Percentiles rank a stretch among this genome's conserved stretches.
Evolutionary conservation across 345 rosid genomes (phyloP).

Genomic region (Brassica incana): DNA sequence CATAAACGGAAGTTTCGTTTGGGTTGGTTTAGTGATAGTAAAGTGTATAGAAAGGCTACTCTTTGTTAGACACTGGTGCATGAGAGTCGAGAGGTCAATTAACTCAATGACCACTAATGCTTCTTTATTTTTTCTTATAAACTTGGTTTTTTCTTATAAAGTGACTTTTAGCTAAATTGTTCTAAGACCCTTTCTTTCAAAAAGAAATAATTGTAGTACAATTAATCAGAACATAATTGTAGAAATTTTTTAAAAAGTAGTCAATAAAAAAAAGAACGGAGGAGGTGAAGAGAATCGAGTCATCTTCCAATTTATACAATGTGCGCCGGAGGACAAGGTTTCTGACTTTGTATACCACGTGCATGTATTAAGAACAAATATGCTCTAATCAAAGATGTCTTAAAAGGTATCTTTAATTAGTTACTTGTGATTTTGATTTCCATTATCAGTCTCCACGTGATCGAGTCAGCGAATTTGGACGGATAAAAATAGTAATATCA

Average conservation of each 20-base stretch:
- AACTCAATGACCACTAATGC: slow-evolving; percentile 20
- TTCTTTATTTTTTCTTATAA: too few relatives aligned
- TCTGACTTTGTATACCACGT: slow-evolving; percentile 8
- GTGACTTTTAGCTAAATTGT: not conserved
- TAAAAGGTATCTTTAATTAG: too few relatives aligned
- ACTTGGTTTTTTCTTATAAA: not conserved
- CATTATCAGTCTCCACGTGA: too few relatives aligned
- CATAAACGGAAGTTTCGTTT: not conserved
- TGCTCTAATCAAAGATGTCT: not conserved
- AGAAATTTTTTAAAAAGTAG: too few relatives aligned
- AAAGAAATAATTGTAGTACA: not conserved
- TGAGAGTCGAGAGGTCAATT: slow-evolving; percentile 1
- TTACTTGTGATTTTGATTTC: too few relatives aligned
- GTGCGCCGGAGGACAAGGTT: slow-evolving; percentile 26
- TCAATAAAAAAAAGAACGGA: not conserved
- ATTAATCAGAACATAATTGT: not conserved
- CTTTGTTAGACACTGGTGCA: slow-evolving; percentile 4
- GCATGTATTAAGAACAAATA: slow-evolving; percentile 12
- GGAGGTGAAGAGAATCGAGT: slow-evolving; percentile 24
- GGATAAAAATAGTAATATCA: too few relatives aligned
- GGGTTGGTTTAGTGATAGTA: not conserved
- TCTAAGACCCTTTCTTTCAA: too few relatives aligned
- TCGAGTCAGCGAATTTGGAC: too few relatives aligned
- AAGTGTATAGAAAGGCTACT: slow-evolving; percentile 11
- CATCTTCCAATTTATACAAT: slow-evolving; percentile 10